phyloP scores from a whole-genome alignment of 345 rosid species.

The Eucalyptus regnans region DNA sequence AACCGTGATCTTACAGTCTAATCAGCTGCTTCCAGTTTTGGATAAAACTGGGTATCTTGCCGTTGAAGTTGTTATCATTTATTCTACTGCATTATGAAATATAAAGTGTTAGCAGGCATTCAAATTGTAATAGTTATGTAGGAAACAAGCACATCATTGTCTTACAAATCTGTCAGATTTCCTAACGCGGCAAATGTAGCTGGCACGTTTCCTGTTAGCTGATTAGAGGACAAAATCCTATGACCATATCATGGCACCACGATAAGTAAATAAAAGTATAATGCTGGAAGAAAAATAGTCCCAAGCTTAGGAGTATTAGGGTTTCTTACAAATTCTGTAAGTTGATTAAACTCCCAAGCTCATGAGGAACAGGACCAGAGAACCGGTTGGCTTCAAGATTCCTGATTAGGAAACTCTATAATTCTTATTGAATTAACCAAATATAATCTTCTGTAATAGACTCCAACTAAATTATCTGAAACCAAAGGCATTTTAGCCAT shows the following conservation, averaged over 20 bases:
- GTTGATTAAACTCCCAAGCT: constrained; percentile 28
- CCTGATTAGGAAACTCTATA: constrained; percentile 6
- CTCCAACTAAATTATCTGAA: neutral
- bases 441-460: neutral
- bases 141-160: neutral
- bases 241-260: neutral
- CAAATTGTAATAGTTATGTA: neutral
- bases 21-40: constrained; percentile 42
- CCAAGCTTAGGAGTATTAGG: neutral
- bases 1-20: constrained; percentile 51
- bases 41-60: constrained; percentile 52
- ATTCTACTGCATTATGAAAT: constrained; percentile 43
- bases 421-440: neutral
- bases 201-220: constrained; percentile 41
- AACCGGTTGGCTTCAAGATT: constrained; percentile 29
- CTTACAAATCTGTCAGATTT: constrained; percentile 43
- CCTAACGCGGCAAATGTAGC: constrained; percentile 13
- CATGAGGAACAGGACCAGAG: constrained; percentile 29
- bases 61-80: constrained; percentile 64
- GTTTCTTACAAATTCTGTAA: constrained; percentile 30
- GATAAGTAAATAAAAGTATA: neutral
- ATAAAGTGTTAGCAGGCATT: neutral
- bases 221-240: constrained; percentile 52
- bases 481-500: neutral
- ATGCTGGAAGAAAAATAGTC: neutral